Conservation (phyloP, 2,329 filamentous ascomycete species). For the Alternaria arborescens region DNA sequence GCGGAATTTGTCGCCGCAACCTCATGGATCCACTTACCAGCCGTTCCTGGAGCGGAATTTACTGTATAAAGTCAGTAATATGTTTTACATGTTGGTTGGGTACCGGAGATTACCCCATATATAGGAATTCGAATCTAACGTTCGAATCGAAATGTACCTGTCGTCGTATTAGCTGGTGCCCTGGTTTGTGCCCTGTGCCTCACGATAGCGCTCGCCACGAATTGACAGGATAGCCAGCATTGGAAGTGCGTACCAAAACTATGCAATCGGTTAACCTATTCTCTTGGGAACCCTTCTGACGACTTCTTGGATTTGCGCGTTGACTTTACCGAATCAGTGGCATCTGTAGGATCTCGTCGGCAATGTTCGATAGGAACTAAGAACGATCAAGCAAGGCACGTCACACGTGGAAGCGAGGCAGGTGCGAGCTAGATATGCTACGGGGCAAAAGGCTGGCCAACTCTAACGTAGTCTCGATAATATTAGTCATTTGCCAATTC, state of each 20-base stretch:
- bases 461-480: slow-evolving; percentile 8
- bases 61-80: slow-evolving; percentile 27
- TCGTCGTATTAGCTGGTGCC: slow-evolving; percentile 8
- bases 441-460: neutral
- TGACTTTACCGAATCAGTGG: slow-evolving; percentile 2
- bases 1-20: slow-evolving; percentile 1
- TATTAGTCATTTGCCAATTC: slow-evolving; percentile 15
- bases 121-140: slow-evolving; percentile 6
- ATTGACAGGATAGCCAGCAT: neutral
- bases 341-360: slow-evolving; percentile 6
- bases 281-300: neutral
- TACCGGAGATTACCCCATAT: slow-evolving; percentile 14
- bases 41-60: slow-evolving; percentile 45
- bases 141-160: slow-evolving; percentile 12
- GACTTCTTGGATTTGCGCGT: neutral
- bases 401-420: slow-evolving; percentile 5
- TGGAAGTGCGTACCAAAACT: slow-evolving; percentile 7
- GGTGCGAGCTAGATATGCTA: slow-evolving; percentile 7
- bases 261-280: neutral
- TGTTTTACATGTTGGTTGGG: neutral
- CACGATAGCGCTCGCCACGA: neutral
- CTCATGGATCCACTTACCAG: slow-evolving; percentile 34
- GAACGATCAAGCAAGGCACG: slow-evolving; percentile 1
- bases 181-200: slow-evolving; percentile 1
- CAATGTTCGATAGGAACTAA: neutral